phyloP scores from a whole-genome alignment of 129 eudicot genomes.

The Solidago caesia region DNA sequence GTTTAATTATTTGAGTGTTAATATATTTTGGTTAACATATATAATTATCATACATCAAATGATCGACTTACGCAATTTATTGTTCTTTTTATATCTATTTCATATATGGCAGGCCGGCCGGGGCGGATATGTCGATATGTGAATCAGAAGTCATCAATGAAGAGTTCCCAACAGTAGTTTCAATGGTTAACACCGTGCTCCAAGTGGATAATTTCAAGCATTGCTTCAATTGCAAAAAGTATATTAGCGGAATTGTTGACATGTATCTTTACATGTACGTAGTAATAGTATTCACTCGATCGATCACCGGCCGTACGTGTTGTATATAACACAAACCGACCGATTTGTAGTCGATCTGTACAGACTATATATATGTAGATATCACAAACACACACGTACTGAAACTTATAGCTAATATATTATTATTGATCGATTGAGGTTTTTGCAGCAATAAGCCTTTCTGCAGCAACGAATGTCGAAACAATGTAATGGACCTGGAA shows the following conservation, averaged over 20 bases:
- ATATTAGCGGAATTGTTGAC: background rate
- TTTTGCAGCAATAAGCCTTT: background rate
- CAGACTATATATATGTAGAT: too few species aligned
- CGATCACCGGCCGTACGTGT: background rate
- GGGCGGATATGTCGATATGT: too few species aligned
- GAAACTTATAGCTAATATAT: background rate
- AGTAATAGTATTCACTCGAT: background rate
- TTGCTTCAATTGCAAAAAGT: background rate
- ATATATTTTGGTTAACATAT: too few species aligned
- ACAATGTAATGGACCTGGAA: background rate
- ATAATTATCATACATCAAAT: too few species aligned
- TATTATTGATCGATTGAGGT: background rate
- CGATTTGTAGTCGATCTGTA: too few species aligned
- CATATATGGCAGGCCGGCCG: too few species aligned
- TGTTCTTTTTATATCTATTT: too few species aligned
- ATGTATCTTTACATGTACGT: background rate
- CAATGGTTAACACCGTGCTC: background rate
- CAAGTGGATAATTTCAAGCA: background rate
- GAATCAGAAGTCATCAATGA: too few species aligned
- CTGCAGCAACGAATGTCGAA: conserved; percentile 17
- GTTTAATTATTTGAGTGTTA: too few species aligned
- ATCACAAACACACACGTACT: background rate
- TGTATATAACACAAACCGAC: too few species aligned
- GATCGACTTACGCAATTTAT: too few species aligned
- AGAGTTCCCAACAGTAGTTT: too few species aligned